Base-by-base conservation (phyloP, 192 early-diverging fungal genomes). In the Coemansia sp. region DNA sequence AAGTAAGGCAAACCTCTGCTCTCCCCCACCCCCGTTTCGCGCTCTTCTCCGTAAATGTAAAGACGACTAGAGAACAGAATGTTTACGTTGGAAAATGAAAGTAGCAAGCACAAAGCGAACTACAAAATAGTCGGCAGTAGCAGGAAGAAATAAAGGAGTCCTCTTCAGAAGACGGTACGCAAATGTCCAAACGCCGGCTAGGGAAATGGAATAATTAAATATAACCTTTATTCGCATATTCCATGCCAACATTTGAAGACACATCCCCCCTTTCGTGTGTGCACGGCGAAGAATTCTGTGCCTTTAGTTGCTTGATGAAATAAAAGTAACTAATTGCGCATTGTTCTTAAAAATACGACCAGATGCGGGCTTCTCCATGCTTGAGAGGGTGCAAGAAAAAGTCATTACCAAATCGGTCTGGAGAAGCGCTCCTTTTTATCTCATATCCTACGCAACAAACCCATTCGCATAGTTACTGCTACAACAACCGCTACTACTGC, bases 51-150 rank as follows among this genome's bases (percentile, higher is more conserved):
- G 16, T 25, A 57, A 57, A 13, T 32, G 32, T 44, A 53, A 49
- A 14, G 42, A 20, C 17, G 22, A 16, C 13, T 38, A 50, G 48
- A 50, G 48, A 17, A 50, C 48, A 16, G 51, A 54, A 54, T 54
- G 51, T 63, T 48, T 46, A 16, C 4, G 7, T 46, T 46, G 43
- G 25, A 46, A 49, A 45, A 32, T 32, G 44, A 19, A 20, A 62
- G 22, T 61, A 63, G 32, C 44, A 67, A 67, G 43, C 8, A 37
- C 9, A n/a, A 39, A 61, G 39, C 17, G 14, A 53, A 68, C n/a
- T 51, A 50, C 41, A 32, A 39, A 64, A 48, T 64, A 45, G 45
- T 19, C 12, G 25, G 5, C 2, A 37, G 37, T 11, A 37, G 45
- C 14, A 17, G 48, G 48, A 17, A 50, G 13, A 7, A n/a, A 16